A percentile compares a stretch with the other conserved stretches of the same genome.
Evolutionary conservation across 208 protist species (phyloP).

Genomic region (Leishmania mexicana): DNA sequence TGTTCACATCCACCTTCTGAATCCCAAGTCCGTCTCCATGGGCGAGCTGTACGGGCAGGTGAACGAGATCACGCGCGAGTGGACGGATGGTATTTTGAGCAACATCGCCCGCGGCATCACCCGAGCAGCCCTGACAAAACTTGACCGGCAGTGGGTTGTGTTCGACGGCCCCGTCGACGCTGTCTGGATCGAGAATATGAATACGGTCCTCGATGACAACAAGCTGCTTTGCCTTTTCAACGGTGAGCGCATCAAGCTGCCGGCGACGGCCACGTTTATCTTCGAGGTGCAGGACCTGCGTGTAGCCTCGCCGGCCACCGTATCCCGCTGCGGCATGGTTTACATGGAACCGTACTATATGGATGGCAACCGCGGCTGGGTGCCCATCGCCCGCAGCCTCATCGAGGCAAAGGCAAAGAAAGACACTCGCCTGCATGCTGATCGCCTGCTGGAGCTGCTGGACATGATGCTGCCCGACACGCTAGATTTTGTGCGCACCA

Average conservation of each 20-base stretch:
- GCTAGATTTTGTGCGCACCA: conserved; percentile 87
- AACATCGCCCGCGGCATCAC: conserved; percentile 91
- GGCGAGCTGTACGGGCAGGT: conserved; percentile 97
- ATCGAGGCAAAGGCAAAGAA: conserved; percentile 48
- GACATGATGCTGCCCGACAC: conserved; percentile 73
- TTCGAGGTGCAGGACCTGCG: conserved; percentile 98
- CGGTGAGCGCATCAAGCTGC: conserved; percentile 97
- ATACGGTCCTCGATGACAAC: conserved; percentile 99
- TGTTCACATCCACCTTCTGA: conserved; percentile 87
- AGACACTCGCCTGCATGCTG: conserved; percentile 48
- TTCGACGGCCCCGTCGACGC: conserved; percentile 99
- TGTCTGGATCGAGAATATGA: conserved; percentile 99
- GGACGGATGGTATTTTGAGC: conserved; percentile 97
- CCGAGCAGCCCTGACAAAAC: conserved; percentile 60
- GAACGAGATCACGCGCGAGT: conserved; percentile 97
- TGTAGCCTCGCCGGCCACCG: conserved; percentile 98
- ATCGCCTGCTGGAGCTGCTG: conserved; percentile 80
- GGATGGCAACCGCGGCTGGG: conserved; percentile 89
- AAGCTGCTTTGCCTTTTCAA: conserved; percentile 98
- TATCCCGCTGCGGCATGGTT: conserved; percentile 99
- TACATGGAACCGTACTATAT: conserved; percentile 96
- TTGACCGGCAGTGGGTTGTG: conserved; percentile 95
- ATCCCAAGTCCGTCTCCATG: conserved; percentile 97
- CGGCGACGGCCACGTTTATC: conserved; percentile 93
- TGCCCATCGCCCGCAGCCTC: conserved; percentile 76